These are phyloP conservation scores for Fusarium bactridioides DNA, from an alignment of 2,329 filamentous ascomycete species.

Conservation along the genomic window DNA sequence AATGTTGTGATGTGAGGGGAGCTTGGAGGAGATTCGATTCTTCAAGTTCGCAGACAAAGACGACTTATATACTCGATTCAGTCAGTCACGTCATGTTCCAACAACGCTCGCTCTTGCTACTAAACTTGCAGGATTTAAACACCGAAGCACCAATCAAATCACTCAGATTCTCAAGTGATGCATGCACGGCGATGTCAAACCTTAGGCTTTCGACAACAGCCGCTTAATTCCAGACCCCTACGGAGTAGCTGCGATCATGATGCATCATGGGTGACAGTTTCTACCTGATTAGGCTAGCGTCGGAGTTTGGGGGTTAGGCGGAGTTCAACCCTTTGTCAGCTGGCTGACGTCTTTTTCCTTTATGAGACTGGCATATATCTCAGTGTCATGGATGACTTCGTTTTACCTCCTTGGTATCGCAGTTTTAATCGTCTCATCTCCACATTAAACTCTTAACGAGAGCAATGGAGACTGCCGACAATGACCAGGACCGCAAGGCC, in stretches of 20 bases:
- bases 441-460: not conserved
- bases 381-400: not conserved
- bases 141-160: not conserved
- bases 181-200: not conserved
- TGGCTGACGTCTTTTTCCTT: conserved; percentile 20
- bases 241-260: not conserved
- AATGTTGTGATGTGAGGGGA: not conserved
- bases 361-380: not conserved
- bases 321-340: conserved; percentile 1
- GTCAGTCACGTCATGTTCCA: not conserved
- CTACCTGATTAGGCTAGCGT: conserved; percentile 20
- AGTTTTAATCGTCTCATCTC: not conserved
- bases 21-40: not conserved
- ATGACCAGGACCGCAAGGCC: not conserved
- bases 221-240: not conserved
- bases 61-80: not conserved
- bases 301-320: not conserved
- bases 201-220: not conserved
- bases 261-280: conserved; percentile 14
- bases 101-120: not conserved
- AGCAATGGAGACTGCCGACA: not conserved
- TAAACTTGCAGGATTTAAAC: too few species aligned
- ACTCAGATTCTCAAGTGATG: not conserved
- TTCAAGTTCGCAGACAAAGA: too few species aligned
- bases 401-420: not conserved